Evolutionary conservation across 768 basidiomycete species (phyloP), one percentile per base, ranked within the genome.

Genomic region (Crassisporium funariophilum): DNA sequence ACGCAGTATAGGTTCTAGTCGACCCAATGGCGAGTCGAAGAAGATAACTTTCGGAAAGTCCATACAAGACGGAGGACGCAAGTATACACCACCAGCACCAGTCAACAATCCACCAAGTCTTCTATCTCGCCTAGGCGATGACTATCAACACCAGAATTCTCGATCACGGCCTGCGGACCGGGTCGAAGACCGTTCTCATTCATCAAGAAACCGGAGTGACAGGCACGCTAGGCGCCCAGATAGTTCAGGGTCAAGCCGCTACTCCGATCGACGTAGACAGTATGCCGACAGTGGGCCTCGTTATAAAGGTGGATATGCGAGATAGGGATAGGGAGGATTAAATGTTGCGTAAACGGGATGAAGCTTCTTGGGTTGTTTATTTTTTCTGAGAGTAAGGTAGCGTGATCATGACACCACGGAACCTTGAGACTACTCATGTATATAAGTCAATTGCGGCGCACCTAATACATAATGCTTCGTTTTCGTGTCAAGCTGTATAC

Each of bases 281-380:
- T 12, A 54, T 24, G 61, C 65, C 31, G 25, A 50, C 10, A 31
- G 2, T 45, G 72, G 74, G 12, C 79, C 81, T 46, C 73, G 78
- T 33, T 83, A 81, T 57, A 75, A 48, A 55, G 81, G 81, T 13
- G 74, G 74, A 22, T 77, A 77, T 63, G 50, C 54, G 34, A 61
- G 68, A 63, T 71, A 59, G n/a, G n/a, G n/a, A n/a, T n/a, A n/a
- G n/a, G n/a, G n/a, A n/a, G n/a, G n/a, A n/a, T n/a, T n/a, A n/a
- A n/a, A n/a, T n/a, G n/a, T n/a, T n/a, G n/a, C n/a, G n/a, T n/a
- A n/a, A n/a, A n/a, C n/a, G n/a, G n/a, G n/a, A n/a, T n/a, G n/a
- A n/a, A n/a, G n/a, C n/a, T n/a, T n/a, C n/a, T n/a, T n/a, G n/a
- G n/a, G n/a, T n/a, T n/a, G n/a, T n/a, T n/a, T n/a, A n/a, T n/a